Evolutionary conservation across 2,329 filamentous ascomycete genomes (phyloP).

Genomic region (Ampelomyces quisqualis): DNA sequence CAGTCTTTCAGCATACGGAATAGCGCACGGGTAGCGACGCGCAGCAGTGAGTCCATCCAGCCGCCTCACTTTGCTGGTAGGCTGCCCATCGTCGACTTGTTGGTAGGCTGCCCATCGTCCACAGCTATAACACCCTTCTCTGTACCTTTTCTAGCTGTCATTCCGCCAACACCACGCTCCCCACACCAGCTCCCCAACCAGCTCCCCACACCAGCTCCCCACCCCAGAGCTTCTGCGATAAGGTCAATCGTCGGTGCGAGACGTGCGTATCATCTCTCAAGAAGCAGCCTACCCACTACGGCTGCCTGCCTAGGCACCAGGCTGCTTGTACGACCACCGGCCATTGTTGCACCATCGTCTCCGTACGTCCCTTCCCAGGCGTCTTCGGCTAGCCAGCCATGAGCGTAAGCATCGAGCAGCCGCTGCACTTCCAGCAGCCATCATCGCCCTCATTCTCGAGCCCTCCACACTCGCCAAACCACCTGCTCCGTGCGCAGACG

Average conservation of each 20-base stretch:
- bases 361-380: too few species aligned
- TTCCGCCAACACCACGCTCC: neutral
- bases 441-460: slow-evolving; percentile 38
- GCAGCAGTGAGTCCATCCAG: too few species aligned
- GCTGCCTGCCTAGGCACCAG: slow-evolving; percentile 4
- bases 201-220: neutral
- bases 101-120: slow-evolving; percentile 25
- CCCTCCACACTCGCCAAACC: slow-evolving; percentile 34
- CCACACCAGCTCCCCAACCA: too few species aligned
- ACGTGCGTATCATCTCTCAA: too few species aligned
- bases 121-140: neutral
- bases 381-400: slow-evolving; percentile 30
- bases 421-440: slow-evolving; percentile 42
- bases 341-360: slow-evolving; percentile 10
- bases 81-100: slow-evolving; percentile 18
- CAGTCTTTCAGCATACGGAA: slow-evolving; percentile 7
- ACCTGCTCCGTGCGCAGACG: slow-evolving; percentile 29
- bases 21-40: slow-evolving; percentile 17
- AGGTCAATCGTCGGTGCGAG: neutral
- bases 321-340: neutral
- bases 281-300: neutral
- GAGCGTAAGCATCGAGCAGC: slow-evolving; percentile 45
- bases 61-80: slow-evolving; percentile 31
- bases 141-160: slow-evolving; percentile 3
- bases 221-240: slow-evolving; percentile 1